Conservation (phyloP, 129 eudicot species). For the Flaveria linearis region DNA sequence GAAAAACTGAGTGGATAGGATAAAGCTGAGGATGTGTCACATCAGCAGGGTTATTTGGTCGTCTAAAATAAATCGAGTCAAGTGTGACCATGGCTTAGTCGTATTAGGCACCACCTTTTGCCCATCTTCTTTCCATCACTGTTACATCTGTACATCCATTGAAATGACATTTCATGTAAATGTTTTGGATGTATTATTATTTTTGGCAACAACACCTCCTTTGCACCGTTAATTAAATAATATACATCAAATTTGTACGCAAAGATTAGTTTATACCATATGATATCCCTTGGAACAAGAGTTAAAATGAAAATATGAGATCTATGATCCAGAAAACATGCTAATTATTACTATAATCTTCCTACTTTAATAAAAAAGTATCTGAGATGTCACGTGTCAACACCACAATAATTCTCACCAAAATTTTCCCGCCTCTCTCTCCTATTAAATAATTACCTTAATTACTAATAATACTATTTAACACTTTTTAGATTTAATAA, state of each 20-base stretch:
- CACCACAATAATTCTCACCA: too few species aligned
- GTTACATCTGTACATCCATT: conserved; percentile 12
- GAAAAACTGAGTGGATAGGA: conserved; percentile 36
- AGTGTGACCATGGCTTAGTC: conserved; percentile 25
- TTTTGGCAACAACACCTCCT: background rate
- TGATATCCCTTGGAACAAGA: background rate
- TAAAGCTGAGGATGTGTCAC: conserved; percentile 34
- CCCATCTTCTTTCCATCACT: too few species aligned
- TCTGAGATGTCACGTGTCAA: too few species aligned
- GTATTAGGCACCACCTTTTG: background rate
- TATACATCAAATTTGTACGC: background rate
- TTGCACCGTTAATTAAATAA: background rate
- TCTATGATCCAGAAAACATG: background rate
- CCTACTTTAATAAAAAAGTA: too few species aligned
- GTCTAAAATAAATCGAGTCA: conserved; percentile 23
- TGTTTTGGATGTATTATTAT: background rate
- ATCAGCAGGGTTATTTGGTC: conserved; percentile 26
- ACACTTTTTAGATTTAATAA: too few species aligned
- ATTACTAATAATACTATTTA: too few species aligned
- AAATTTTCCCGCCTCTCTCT: too few species aligned
- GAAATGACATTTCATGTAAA: conserved; percentile 33
- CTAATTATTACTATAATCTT: background rate
- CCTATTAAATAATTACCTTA: too few species aligned
- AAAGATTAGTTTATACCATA: background rate
- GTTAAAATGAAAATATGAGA: background rate